These are phyloP conservation scores for Vararia minispora DNA, from an alignment of 768 basidiomycete genomes.

Conservation along the genomic window DNA sequence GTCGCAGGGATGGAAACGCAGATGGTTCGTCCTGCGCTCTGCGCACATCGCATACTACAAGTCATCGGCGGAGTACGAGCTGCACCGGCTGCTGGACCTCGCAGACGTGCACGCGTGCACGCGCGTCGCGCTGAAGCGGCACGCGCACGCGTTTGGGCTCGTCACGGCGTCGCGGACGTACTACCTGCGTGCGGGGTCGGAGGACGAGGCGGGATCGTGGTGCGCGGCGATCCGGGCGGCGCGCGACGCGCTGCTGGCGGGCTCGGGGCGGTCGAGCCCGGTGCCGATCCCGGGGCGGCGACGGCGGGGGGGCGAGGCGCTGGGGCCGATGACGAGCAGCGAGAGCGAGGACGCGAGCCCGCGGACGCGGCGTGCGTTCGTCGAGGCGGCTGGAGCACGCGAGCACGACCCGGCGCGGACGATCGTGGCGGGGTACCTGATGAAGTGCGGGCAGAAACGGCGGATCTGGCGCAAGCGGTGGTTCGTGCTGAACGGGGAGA, in stretches of 20 bases:
- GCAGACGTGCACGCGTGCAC: conserved; percentile 86
- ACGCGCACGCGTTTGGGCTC: conserved; percentile 81
- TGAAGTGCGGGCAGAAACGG: conserved; percentile 92
- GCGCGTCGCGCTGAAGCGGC: conserved; percentile 78
- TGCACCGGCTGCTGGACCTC: conserved; percentile 80
- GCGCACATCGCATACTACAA: conserved; percentile 97
- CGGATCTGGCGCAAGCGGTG: conserved; percentile 95
- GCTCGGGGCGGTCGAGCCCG: conserved; percentile 39
- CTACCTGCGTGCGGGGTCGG: conserved; percentile 72
- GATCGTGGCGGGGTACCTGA: conserved; percentile 83
- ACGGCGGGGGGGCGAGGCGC: conserved; percentile 19
- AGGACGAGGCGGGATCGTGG: conserved; percentile 74
- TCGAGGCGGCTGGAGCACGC: conserved; percentile 19
- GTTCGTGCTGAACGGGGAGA: conserved; percentile 89
- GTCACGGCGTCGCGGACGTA: conserved; percentile 86
- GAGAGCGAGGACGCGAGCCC: conserved; percentile 69
- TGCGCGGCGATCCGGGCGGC: conserved; percentile 73
- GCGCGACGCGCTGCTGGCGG: conserved; percentile 46
- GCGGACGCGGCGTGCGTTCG: conserved; percentile 7
- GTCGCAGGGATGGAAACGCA: conserved; percentile 90
- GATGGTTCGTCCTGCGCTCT: conserved; percentile 93
- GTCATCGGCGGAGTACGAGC: conserved; percentile 86
- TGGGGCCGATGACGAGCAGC: conserved; percentile 51
- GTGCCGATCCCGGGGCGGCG: conserved; percentile 37
- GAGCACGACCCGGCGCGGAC: conserved; percentile 60